Base-by-base conservation (phyloP, 1,284 basidiomycete species). In the Quambalaria eucalypti region DNA sequence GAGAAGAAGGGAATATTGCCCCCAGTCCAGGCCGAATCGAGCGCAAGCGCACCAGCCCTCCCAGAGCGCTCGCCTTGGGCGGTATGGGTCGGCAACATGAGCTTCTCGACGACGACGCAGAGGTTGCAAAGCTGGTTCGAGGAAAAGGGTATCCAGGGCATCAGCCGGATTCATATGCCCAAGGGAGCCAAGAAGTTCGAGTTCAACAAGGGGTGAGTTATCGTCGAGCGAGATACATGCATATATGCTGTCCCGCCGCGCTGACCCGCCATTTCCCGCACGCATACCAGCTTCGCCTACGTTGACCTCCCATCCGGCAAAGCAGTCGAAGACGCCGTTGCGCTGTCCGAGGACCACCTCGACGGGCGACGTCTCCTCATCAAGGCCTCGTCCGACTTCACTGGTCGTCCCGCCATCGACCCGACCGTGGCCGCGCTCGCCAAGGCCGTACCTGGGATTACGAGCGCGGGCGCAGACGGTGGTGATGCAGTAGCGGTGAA, bases 351-450 rank as follows among this genome's bases (percentile, higher is more conserved):
- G 74, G 81, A 83, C 30, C 83, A 83, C 44, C 80, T 97, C 6
- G 83, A 91, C 40, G 92, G 93, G 1, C 81, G 95, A 55, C 85
- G 85, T 55, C 77, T 98, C 28, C 82, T 98, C 50, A 96, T 98
- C 66, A 98, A 98, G 81, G 85, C 88, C 62, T 90, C 90, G 85
- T 56, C 48, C 55, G 73, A 71, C 62, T 76, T 68, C 51, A 61
- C 57, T 7, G 76, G 77, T 6, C 62, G 77, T 1, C 77, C 77
- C 0, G 66, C 68, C 2, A 56, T 76, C 26, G 64, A 76, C 39
- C 50, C 58, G 25, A 50, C 52, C 29, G 59, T 59, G 39, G 31
- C 57, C 21, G 50, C 51, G 25, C 50, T 62, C 28, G 60, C 71
- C 1, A 28, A 28, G 16, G 52, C 40, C 28, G 12, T 28, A 9